Evolutionary conservation across 306 rosid genomes (phyloP).

Genomic region (Begonia masoniana): DNA sequence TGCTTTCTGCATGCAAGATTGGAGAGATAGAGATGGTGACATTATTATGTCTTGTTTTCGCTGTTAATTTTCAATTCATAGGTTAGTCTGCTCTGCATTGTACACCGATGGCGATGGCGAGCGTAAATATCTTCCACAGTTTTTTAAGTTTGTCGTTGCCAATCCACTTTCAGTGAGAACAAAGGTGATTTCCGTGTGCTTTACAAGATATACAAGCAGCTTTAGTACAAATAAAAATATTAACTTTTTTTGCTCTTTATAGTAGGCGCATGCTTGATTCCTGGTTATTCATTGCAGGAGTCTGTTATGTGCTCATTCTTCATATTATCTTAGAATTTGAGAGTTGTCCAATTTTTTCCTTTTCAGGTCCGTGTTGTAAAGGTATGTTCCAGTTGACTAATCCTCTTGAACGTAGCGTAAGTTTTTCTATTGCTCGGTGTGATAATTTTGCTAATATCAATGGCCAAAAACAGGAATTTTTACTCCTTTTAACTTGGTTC

Average conservation of each 20-base stretch:
- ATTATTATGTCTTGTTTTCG: not conserved
- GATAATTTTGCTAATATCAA: too few relatives aligned
- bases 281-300: not conserved
- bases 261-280: not conserved
- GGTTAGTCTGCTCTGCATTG: slow-evolving; percentile 94
- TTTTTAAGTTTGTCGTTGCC: slow-evolving; percentile 87
- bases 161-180: slow-evolving; percentile 97
- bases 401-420: too few relatives aligned
- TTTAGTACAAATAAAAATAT: too few relatives aligned
- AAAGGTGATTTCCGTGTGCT: slow-evolving; percentile 34
- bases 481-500: too few relatives aligned
- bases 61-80: slow-evolving; percentile 12
- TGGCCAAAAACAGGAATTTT: too few relatives aligned
- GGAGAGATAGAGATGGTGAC: too few relatives aligned
- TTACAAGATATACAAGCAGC: not conserved
- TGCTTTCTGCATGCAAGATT: not conserved
- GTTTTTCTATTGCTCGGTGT: too few relatives aligned
- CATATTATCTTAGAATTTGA: too few relatives aligned
- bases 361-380: slow-evolving; percentile 92
- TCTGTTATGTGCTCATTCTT: too few relatives aligned
- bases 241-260: too few relatives aligned
- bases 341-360: slow-evolving; percentile 6
- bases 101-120: slow-evolving; percentile 84
- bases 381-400: slow-evolving; percentile 53
- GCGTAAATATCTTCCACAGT: slow-evolving; percentile 94